phyloP scores from a whole-genome alignment of 805 yeast species.

The Zygosaccharomyces gambellarensis region DNA sequence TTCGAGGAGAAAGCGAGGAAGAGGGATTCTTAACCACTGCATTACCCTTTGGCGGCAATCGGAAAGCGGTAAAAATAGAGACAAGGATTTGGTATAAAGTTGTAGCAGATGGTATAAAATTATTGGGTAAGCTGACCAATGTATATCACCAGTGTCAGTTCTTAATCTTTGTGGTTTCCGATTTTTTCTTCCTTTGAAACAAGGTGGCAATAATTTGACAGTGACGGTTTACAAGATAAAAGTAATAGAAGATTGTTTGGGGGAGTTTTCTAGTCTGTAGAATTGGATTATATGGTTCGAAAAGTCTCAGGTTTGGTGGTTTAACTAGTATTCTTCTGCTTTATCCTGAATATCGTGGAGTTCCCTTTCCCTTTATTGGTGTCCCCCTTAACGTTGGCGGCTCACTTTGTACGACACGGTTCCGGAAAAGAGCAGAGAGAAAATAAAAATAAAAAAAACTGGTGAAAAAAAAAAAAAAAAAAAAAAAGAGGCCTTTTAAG shows the following conservation, averaged over 20 bases:
- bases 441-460: background rate
- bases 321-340: too few species aligned
- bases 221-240: background rate
- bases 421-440: background rate
- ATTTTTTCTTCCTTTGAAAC: background rate
- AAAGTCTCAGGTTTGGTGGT: too few species aligned
- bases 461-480: background rate
- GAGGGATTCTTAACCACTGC: background rate
- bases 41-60: background rate
- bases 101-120: background rate
- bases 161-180: background rate
- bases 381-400: constrained; percentile 3
- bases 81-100: too few species aligned
- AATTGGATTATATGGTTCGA: too few species aligned
- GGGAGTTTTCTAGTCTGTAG: too few species aligned
- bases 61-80: background rate
- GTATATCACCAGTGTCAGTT: background rate
- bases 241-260: background rate
- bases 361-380: background rate
- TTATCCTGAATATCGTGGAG: background rate
- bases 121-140: background rate
- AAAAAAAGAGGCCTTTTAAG: background rate
- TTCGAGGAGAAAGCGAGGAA: background rate
- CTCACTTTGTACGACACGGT: background rate
- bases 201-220: background rate